Conservation (phyloP, 768 basidiomycete species). For the Mycena chlorophos region DNA sequence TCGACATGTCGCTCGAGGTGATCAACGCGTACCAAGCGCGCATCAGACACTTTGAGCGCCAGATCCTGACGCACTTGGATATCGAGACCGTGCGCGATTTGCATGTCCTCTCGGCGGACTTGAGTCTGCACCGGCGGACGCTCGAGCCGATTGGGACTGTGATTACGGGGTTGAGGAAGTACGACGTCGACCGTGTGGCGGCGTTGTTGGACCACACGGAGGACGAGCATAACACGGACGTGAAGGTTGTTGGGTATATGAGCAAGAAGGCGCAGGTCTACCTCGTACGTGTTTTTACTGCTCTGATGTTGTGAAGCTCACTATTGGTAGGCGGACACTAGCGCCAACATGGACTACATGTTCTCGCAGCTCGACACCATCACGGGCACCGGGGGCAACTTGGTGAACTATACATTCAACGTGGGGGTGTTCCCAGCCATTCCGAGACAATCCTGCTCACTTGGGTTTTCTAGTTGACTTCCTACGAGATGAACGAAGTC, state of each 20-base stretch:
- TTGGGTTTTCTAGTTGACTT: slow-evolving; percentile 50
- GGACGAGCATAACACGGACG: slow-evolving; percentile 28
- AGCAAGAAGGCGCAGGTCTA: slow-evolving; percentile 68
- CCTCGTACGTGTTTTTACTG: slow-evolving; percentile 42
- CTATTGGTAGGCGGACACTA: slow-evolving; percentile 61
- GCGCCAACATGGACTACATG: slow-evolving; percentile 76
- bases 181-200: slow-evolving; percentile 68
- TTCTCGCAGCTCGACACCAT: slow-evolving; percentile 73
- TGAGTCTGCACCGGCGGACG: slow-evolving; percentile 72
- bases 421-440: slow-evolving; percentile 36
- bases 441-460: neutral
- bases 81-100: slow-evolving; percentile 63
- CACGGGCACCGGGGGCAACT: slow-evolving; percentile 64
- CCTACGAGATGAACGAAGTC: slow-evolving; percentile 70
- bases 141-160: slow-evolving; percentile 70
- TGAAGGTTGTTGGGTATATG: slow-evolving; percentile 60
- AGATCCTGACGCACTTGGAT: slow-evolving; percentile 58
- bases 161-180: slow-evolving; percentile 65
- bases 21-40: slow-evolving; percentile 66
- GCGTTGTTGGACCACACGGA: slow-evolving; percentile 47
- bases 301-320: neutral
- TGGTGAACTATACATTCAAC: slow-evolving; percentile 76
- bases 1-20: slow-evolving; percentile 67
- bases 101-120: slow-evolving; percentile 73
- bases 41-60: slow-evolving; percentile 60